Evolutionary conservation across 192 early-diverging fungal genomes (phyloP).

Genomic region (Thamnidium elegans): DNA sequence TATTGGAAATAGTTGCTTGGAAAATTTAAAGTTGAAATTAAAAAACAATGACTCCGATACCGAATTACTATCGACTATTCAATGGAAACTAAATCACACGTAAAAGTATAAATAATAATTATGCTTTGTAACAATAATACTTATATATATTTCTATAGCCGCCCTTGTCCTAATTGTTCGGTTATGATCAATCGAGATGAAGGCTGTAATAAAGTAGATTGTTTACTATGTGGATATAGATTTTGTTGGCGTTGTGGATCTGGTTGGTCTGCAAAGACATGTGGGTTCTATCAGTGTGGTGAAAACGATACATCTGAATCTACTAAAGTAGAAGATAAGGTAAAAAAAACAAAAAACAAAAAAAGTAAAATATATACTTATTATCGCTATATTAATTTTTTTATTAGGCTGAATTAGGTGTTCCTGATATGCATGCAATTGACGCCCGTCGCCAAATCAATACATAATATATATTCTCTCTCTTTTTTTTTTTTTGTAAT

Average conservation of each 20-base stretch:
- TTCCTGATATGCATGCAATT: constrained; percentile 50
- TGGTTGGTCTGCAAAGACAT: constrained; percentile 49
- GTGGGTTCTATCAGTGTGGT: constrained; percentile 62
- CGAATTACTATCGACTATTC: constrained; percentile 17
- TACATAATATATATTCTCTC: background rate
- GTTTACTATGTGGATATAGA: constrained; percentile 61
- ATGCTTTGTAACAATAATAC: too few species aligned
- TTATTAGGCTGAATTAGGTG: constrained; percentile 58
- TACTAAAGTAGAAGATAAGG: constrained; percentile 10
- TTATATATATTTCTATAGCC: constrained; percentile 29
- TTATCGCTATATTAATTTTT: too few species aligned
- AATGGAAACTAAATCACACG: constrained; percentile 41
- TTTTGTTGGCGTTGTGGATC: constrained; percentile 65
- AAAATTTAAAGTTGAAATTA: constrained; percentile 37
- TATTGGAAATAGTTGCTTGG: constrained; percentile 37
- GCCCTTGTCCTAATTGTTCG: constrained; percentile 62
- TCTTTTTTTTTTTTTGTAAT: too few species aligned
- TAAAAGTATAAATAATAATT: background rate
- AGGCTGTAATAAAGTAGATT: constrained; percentile 71
- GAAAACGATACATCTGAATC: background rate
- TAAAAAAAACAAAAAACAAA: too few species aligned
- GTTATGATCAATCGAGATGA: constrained; percentile 67
- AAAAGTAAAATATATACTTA: too few species aligned
- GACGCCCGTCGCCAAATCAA: constrained; percentile 16
- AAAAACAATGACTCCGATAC: constrained; percentile 8